Percentiles rank a stretch among this genome's conserved stretches.
phyloP scores from a whole-genome alignment of 2,329 filamentous ascomycete species.

The Dothistroma pini region DNA sequence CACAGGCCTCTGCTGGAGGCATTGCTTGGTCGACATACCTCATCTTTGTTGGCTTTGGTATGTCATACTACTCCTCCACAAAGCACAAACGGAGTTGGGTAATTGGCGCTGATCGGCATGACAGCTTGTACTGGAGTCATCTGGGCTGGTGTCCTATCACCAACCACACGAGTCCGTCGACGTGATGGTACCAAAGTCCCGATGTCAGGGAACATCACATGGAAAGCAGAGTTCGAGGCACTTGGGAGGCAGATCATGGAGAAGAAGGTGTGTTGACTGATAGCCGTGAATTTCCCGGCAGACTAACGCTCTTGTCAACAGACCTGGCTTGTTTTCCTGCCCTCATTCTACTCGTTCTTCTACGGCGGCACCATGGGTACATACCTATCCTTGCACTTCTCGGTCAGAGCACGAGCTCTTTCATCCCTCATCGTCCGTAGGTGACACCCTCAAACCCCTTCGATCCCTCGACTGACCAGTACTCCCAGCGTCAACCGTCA shows the following conservation, averaged over 20 bases:
- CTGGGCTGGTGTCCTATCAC: slow-evolving; percentile 31
- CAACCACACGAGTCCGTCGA: slow-evolving; percentile 28
- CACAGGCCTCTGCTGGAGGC: slow-evolving; percentile 22
- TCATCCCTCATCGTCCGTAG: slow-evolving; percentile 34
- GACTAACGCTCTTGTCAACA: slow-evolving; percentile 6
- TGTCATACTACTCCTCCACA: background rate
- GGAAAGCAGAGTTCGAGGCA: slow-evolving; percentile 25
- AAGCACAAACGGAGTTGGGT: too few relatives aligned
- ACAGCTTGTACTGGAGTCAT: slow-evolving; percentile 29
- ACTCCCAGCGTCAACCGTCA: slow-evolving; percentile 20
- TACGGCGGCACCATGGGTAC: slow-evolving; percentile 40
- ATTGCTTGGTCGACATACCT: slow-evolving; percentile 35
- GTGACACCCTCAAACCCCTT: slow-evolving; percentile 2
- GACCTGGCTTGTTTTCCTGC: slow-evolving; percentile 37
- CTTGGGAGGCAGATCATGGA: slow-evolving; percentile 24
- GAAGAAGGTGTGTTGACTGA: slow-evolving; percentile 25
- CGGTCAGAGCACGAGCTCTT: slow-evolving; percentile 33
- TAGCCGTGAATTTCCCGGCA: background rate
- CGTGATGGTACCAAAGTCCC: slow-evolving; percentile 27
- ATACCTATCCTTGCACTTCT: slow-evolving; percentile 36
- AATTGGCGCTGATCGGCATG: background rate
- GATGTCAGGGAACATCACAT: slow-evolving; percentile 16
- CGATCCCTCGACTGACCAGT: background rate
- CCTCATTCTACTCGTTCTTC: slow-evolving; percentile 41
- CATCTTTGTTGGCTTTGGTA: slow-evolving; percentile 33